These are phyloP conservation scores for Euclidium syriacum DNA, from an alignment of 345 rosid genomes.

Conservation along the genomic window DNA sequence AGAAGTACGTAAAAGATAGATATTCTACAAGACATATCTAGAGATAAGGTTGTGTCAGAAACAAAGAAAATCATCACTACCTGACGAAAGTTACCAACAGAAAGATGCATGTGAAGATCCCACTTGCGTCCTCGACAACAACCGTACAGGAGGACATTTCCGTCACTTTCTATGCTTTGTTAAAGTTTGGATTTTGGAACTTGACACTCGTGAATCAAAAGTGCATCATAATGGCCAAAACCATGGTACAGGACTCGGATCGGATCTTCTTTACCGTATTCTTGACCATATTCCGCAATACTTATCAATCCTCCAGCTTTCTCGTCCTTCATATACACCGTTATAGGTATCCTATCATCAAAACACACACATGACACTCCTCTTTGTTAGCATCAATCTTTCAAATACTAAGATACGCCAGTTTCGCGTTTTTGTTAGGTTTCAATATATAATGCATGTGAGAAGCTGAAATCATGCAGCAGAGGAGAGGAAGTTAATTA, in stretches of 20 bases:
- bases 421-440: neutral
- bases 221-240: constrained; percentile 84
- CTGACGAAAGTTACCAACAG: constrained; percentile 14
- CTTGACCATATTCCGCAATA: constrained; percentile 90
- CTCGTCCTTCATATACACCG: constrained; percentile 70
- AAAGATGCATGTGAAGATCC: constrained; percentile 23
- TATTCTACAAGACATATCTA: neutral
- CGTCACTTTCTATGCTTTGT: neutral
- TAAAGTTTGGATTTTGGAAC: constrained; percentile 27
- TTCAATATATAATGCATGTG: neutral
- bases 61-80: constrained; percentile 16
- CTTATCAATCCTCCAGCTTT: constrained; percentile 70
- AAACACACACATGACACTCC: neutral
- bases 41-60: constrained; percentile 8
- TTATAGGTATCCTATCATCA: constrained; percentile 78
- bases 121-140: constrained; percentile 2
- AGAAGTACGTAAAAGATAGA: neutral
- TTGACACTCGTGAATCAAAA: constrained; percentile 36
- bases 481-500: constrained; percentile 25
- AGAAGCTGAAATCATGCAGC: neutral
- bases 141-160: neutral
- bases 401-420: neutral
- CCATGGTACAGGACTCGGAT: constrained; percentile 81
- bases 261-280: constrained; percentile 75
- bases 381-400: neutral